phyloP scores from a whole-genome alignment of 345 rosid genomes.

The Pseudoturritis turrita region DNA sequence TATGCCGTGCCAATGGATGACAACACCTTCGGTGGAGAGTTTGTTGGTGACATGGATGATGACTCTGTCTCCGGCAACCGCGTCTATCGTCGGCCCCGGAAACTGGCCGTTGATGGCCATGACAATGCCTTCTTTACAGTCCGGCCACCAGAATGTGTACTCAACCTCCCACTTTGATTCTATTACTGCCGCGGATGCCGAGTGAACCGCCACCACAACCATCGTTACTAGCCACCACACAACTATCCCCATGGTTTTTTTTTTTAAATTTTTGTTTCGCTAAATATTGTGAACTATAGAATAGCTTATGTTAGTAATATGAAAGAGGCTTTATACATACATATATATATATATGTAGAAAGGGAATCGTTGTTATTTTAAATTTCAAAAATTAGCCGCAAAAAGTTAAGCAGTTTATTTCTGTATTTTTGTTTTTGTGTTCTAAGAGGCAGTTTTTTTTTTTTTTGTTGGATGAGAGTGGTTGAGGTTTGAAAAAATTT shows the following conservation, averaged over 20 bases:
- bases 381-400: background rate
- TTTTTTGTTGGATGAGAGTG: background rate
- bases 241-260: background rate
- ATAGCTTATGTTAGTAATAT: background rate
- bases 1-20: constrained; percentile 95
- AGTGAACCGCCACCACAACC: constrained; percentile 5
- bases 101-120: constrained; percentile 81
- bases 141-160: constrained; percentile 62
- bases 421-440: background rate
- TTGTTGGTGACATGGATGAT: constrained; percentile 57
- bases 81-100: constrained; percentile 81
- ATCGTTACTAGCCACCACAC: constrained; percentile 15
- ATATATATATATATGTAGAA: background rate
- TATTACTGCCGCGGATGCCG: constrained; percentile 7
- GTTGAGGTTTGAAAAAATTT: background rate
- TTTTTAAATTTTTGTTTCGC: background rate
- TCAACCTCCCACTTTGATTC: constrained; percentile 61
- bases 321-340: background rate
- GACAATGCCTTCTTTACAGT: constrained; percentile 54
- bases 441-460: background rate
- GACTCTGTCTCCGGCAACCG: constrained; percentile 57
- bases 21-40: constrained; percentile 72
- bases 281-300: background rate
- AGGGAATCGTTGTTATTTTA: background rate
- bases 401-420: background rate